Evolutionary conservation across 1,284 basidiomycete species (phyloP).

Genomic region (Apiotrichum montevideense): DNA sequence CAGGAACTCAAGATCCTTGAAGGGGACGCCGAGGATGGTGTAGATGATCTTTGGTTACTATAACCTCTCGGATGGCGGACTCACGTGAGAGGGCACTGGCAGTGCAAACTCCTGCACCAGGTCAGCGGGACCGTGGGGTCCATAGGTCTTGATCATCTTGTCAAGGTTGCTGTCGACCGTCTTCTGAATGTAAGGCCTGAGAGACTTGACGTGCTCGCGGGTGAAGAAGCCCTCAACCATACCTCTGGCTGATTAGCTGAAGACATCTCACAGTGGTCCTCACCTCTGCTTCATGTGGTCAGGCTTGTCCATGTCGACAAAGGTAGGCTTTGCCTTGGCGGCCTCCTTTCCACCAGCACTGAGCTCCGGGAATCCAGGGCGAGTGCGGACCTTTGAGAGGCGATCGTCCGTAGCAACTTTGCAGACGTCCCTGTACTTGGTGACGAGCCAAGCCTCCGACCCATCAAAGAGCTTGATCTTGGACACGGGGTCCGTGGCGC

Average conservation of each 20-base stretch:
- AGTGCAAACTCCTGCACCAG: slow-evolving; percentile 9
- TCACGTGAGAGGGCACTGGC: slow-evolving; percentile 6
- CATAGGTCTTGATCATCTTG: slow-evolving; percentile 1
- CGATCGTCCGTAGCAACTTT: slow-evolving; percentile 10
- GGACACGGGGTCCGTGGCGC: slow-evolving; percentile 8
- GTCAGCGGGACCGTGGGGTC: neutral
- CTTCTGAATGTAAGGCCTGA: slow-evolving; percentile 7
- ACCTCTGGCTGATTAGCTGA: neutral
- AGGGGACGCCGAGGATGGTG: slow-evolving; percentile 13
- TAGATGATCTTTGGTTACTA: slow-evolving; percentile 3
- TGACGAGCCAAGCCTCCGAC: slow-evolving; percentile 7
- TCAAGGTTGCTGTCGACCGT: slow-evolving; percentile 6
- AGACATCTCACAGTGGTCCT: neutral
- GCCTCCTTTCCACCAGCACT: slow-evolving; percentile 9
- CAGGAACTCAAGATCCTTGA: slow-evolving; percentile 11
- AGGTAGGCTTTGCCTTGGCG: slow-evolving; percentile 11
- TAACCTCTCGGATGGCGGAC: neutral
- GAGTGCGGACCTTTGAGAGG: slow-evolving; percentile 11
- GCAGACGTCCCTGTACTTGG: slow-evolving; percentile 11
- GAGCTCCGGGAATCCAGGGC: slow-evolving; percentile 16
- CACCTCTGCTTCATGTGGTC: slow-evolving; percentile 12
- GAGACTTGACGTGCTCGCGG: slow-evolving; percentile 1
- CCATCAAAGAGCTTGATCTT: slow-evolving; percentile 8
- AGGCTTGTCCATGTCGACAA: slow-evolving; percentile 13
- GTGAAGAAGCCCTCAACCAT: slow-evolving; percentile 11